A percentile compares a stretch with the other conserved stretches of the same genome.
Conservation (phyloP, 192 early-diverging fungal genomes). For the Borealophlyctis nickersoniae region DNA sequence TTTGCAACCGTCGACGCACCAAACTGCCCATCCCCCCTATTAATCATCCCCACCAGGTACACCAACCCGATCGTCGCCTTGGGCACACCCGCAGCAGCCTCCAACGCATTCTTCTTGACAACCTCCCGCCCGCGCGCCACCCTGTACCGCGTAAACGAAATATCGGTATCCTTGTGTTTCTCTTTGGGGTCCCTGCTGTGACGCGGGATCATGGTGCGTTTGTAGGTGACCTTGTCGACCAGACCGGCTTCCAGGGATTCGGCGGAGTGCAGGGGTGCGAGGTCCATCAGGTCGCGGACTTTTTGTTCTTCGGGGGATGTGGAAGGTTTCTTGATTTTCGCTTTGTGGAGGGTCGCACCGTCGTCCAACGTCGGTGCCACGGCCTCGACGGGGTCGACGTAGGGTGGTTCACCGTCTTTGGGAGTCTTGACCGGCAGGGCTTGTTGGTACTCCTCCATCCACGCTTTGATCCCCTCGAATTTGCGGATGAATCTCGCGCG, state of each 20-base stretch:
- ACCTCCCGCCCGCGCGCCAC: slow-evolving; percentile 1
- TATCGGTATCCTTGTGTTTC: slow-evolving; percentile 3
- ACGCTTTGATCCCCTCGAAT: no score
- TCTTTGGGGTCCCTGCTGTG: slow-evolving; percentile 8
- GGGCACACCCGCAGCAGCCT: not conserved
- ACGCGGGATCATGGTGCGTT: slow-evolving; percentile 34
- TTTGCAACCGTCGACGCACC: slow-evolving; percentile 46
- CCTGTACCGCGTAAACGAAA: slow-evolving; percentile 13
- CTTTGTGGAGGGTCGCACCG: no score
- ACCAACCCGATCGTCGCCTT: slow-evolving; percentile 60
- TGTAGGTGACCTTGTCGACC: slow-evolving; percentile 52
- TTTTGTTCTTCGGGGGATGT: no score
- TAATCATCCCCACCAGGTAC: slow-evolving; percentile 57
- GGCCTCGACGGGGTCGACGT: no score
- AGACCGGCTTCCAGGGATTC: slow-evolving; percentile 52
- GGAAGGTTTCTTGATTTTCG: no score
- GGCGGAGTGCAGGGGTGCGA: slow-evolving; percentile 50
- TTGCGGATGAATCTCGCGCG: no score
- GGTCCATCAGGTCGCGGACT: slow-evolving; percentile 50
- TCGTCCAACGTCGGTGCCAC: no score
- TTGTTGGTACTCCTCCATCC: no score
- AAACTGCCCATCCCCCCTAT: slow-evolving; percentile 39
- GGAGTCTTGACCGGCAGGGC: not conserved
- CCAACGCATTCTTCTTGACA: not conserved
- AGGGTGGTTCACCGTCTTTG: not conserved